A percentile compares a stretch with the other conserved stretches of the same genome.
These are phyloP conservation scores for Geranium brycei DNA, from an alignment of 345 rosid genomes.

Conservation along the genomic window DNA sequence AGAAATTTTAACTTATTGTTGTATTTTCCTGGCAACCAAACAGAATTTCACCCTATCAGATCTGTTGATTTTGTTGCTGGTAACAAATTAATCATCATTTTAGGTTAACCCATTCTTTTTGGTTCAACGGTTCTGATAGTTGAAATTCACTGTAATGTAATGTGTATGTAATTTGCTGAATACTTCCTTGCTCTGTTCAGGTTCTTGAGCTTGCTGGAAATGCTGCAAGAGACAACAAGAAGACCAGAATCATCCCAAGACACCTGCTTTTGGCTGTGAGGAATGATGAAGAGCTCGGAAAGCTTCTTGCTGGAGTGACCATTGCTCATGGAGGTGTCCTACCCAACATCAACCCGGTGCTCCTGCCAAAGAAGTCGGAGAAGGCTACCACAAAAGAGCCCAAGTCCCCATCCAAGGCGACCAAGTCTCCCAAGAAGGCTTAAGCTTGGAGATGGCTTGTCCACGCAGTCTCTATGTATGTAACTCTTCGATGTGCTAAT, in stretches of 20 bases:
- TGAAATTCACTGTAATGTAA: too few species aligned
- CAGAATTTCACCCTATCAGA: too few species aligned
- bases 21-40: too few species aligned
- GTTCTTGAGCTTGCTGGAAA: constrained; percentile 31
- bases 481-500: too few species aligned
- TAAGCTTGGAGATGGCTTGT: constrained; percentile 1
- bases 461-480: too few species aligned
- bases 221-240: constrained; percentile 36
- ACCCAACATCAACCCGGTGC: constrained; percentile 29
- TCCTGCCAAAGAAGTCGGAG: constrained; percentile 27
- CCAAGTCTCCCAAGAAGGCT: constrained; percentile 31
- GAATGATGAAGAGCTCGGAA: constrained; percentile 31
- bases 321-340: constrained; percentile 34
- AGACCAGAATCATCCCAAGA: constrained; percentile 30
- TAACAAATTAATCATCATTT: too few species aligned
- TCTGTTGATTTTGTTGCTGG: too few species aligned
- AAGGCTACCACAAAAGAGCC: constrained; percentile 22
- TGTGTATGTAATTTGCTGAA: too few species aligned
- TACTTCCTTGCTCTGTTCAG: constrained; percentile 1
- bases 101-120: not conserved
- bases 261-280: constrained; percentile 28
- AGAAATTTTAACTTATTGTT: too few species aligned
- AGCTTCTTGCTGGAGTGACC: constrained; percentile 31
- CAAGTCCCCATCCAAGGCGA: constrained; percentile 25
- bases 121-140: not conserved